phyloP scores from a whole-genome alignment of 106 monocot species.

The Acorus gramineus region DNA sequence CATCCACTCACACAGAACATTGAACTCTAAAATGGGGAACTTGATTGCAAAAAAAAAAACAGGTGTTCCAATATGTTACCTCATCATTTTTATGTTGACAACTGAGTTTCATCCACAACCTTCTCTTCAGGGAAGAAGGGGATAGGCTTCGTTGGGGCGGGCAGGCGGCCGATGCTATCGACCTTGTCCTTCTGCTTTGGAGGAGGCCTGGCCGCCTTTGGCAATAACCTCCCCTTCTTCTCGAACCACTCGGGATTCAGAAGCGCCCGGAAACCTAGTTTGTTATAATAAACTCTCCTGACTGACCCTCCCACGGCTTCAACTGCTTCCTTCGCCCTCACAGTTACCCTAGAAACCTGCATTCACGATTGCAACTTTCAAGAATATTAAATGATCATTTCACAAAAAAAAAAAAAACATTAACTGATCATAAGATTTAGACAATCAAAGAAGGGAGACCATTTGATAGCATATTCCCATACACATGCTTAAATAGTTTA shows the following conservation, averaged over 20 bases:
- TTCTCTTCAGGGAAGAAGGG: constrained; percentile 40
- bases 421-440: no score
- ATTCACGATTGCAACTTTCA: background rate
- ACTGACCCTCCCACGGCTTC: constrained; percentile 92
- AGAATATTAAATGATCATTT: no score
- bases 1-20: no score
- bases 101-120: no score
- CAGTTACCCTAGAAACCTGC: constrained; percentile 81
- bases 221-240: constrained; percentile 86
- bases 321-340: constrained; percentile 78
- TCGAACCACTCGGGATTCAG: constrained; percentile 95
- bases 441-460: no score
- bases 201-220: constrained; percentile 75
- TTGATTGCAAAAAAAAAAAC: no score
- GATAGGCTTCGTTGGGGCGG: constrained; percentile 88
- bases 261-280: constrained; percentile 71
- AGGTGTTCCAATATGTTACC: no score
- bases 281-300: constrained; percentile 88
- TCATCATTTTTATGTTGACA: no score
- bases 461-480: no score
- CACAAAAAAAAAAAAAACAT: no score
- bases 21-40: no score
- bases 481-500: no score
- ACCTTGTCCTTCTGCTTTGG: constrained; percentile 81
- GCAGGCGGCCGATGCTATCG: constrained; percentile 79